Percentiles rank a stretch among this genome's conserved stretches.
Conservation (phyloP, 2,329 filamentous ascomycete species). For the Domatiomyces globalis region DNA sequence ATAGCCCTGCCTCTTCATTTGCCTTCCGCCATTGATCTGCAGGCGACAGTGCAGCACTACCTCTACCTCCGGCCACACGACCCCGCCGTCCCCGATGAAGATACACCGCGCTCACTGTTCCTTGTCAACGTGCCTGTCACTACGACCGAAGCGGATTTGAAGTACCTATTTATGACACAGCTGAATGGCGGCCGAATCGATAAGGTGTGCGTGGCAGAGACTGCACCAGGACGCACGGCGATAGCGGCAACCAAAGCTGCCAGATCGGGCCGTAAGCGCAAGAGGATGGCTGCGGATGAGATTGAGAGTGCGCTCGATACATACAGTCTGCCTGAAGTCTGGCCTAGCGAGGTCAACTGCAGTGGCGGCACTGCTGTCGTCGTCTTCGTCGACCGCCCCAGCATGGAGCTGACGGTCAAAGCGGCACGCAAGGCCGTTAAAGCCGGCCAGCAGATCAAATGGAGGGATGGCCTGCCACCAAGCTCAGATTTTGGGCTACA, state of each 20-base stretch:
- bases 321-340: constrained; percentile 53
- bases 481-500: constrained; percentile 27
- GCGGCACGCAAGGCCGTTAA: constrained; percentile 51
- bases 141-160: constrained; percentile 62
- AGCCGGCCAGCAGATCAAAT: constrained; percentile 44
- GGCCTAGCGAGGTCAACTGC: constrained; percentile 54
- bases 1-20: constrained; percentile 54
- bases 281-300: constrained; percentile 36
- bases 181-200: constrained; percentile 69
- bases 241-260: constrained; percentile 1
- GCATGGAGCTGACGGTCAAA: constrained; percentile 62
- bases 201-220: constrained; percentile 50
- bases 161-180: constrained; percentile 58
- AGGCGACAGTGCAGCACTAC: constrained; percentile 56
- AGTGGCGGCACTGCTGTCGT: constrained; percentile 71
- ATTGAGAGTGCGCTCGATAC: constrained; percentile 43
- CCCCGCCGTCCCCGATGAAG: constrained; percentile 59
- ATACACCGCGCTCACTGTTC: constrained; percentile 70
- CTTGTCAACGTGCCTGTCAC: constrained; percentile 81
- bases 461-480: constrained; percentile 47
- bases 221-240: constrained; percentile 15
- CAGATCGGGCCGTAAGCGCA: constrained; percentile 39
- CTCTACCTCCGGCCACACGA: constrained; percentile 75
- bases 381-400: constrained; percentile 68
- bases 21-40: constrained; percentile 48